Evolutionary conservation across 441 rosid species (phyloP).

Genomic region (Populus hybrid): DNA sequence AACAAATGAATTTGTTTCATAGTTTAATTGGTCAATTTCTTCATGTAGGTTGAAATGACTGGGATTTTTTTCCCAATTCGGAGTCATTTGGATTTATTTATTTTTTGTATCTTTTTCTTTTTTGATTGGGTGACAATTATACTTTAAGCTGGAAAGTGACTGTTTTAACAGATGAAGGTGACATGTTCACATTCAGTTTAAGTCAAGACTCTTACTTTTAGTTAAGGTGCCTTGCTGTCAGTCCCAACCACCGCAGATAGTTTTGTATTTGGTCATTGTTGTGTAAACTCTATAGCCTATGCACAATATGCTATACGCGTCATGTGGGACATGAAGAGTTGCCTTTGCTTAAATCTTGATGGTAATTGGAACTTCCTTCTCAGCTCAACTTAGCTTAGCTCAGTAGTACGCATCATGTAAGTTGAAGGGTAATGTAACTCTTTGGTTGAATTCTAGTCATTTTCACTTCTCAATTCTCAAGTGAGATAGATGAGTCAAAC

Average conservation of each 20-base stretch:
- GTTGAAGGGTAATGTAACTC: background rate
- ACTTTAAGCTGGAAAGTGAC: constrained; percentile 12
- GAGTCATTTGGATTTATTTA: background rate
- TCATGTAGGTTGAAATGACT: background rate
- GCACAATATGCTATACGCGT: background rate
- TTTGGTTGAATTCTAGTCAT: background rate
- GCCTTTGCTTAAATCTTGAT: background rate
- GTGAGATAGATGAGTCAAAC: background rate
- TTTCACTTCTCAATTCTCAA: background rate
- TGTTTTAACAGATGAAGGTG: constrained; percentile 6
- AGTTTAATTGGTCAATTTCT: background rate
- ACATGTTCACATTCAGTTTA: background rate
- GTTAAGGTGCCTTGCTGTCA: background rate
- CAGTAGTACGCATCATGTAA: background rate
- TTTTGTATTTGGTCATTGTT: background rate
- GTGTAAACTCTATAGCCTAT: background rate
- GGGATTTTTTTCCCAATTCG: background rate
- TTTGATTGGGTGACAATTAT: background rate
- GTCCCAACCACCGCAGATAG: constrained; percentile 2
- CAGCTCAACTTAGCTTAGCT: background rate
- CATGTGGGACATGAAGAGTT: constrained; percentile 1
- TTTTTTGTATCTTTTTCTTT: background rate
- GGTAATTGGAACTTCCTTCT: constrained; percentile 8
- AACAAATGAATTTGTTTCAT: background rate
- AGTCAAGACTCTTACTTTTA: background rate